phyloP scores from a whole-genome alignment of 2,329 filamentous ascomycete genomes.

The Beauveria sp. region DNA sequence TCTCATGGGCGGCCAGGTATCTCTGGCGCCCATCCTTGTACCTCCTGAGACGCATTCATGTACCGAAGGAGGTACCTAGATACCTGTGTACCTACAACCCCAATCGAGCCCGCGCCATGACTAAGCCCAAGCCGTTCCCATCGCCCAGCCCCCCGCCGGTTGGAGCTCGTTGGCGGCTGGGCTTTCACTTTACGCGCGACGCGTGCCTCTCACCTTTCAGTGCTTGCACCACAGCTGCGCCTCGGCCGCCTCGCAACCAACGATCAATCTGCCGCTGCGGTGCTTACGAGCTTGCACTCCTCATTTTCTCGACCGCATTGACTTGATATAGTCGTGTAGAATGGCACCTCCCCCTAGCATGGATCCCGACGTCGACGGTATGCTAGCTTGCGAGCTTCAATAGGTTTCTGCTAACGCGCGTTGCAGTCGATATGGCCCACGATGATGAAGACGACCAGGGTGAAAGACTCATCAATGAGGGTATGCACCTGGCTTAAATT shows the following conservation, averaged over 20 bases:
- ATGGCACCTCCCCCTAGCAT: conserved; percentile 30
- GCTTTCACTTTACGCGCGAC: conserved; percentile 31
- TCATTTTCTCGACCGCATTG: not conserved
- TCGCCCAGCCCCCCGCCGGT: not conserved
- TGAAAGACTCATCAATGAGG: conserved; percentile 91
- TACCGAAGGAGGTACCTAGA: not conserved
- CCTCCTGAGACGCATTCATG: too few relatives aligned
- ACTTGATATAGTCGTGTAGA: not conserved
- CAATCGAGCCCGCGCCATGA: not conserved
- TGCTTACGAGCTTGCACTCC: not conserved
- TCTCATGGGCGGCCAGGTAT: too few relatives aligned
- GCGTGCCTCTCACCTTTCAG: conserved; percentile 25
- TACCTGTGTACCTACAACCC: not conserved
- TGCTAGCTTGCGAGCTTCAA: conserved; percentile 13
- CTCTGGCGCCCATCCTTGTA: too few relatives aligned
- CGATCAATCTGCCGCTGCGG: not conserved
- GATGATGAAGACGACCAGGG: conserved; percentile 67
- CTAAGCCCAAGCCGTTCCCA: not conserved
- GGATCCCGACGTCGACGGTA: conserved; percentile 31
- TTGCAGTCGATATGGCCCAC: conserved; percentile 34
- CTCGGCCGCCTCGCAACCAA: not conserved
- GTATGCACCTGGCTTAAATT: conserved; percentile 32
- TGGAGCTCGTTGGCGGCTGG: not conserved
- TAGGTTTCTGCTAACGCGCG: not conserved
- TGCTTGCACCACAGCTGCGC: conserved; percentile 16